Conservation (phyloP, 805 yeast genomes). For the Diddensiella transvaalensis region DNA sequence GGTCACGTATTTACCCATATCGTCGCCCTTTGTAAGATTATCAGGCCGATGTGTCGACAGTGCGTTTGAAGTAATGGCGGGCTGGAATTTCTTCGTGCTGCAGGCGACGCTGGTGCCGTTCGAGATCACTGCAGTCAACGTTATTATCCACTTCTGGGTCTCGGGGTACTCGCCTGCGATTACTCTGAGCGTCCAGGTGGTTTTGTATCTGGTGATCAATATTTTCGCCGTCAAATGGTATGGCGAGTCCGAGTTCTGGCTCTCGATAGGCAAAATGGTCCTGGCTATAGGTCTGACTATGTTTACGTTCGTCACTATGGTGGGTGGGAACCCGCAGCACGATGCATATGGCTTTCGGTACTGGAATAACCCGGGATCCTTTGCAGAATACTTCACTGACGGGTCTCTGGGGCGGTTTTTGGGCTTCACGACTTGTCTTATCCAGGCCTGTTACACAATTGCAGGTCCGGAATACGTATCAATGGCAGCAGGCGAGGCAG, state of each 20-base stretch:
- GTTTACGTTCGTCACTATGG: conserved; percentile 77
- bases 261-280: conserved; percentile 68
- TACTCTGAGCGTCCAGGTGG: conserved; percentile 61
- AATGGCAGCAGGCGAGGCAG: conserved; percentile 80
- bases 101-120: conserved; percentile 78
- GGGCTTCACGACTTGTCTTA: conserved; percentile 67
- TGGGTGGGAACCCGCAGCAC: conserved; percentile 78
- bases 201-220: conserved; percentile 59
- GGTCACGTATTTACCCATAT: conserved; percentile 70
- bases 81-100: conserved; percentile 76
- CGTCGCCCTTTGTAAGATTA: conserved; percentile 71
- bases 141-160: conserved; percentile 78
- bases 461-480: conserved; percentile 86
- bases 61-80: conserved; percentile 69
- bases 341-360: conserved; percentile 59
- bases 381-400: conserved; percentile 50
- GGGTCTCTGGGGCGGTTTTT: conserved; percentile 64
- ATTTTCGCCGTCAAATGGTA: conserved; percentile 68
- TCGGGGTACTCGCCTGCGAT: conserved; percentile 71
- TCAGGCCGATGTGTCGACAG: conserved; percentile 75
- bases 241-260: conserved; percentile 82
- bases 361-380: conserved; percentile 54
- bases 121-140: conserved; percentile 76
- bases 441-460: conserved; percentile 71
- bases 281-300: conserved; percentile 71